Evolutionary conservation across 495 filamentous ascomycete species (phyloP).

Genomic region (Lepidopterella palustris): DNA sequence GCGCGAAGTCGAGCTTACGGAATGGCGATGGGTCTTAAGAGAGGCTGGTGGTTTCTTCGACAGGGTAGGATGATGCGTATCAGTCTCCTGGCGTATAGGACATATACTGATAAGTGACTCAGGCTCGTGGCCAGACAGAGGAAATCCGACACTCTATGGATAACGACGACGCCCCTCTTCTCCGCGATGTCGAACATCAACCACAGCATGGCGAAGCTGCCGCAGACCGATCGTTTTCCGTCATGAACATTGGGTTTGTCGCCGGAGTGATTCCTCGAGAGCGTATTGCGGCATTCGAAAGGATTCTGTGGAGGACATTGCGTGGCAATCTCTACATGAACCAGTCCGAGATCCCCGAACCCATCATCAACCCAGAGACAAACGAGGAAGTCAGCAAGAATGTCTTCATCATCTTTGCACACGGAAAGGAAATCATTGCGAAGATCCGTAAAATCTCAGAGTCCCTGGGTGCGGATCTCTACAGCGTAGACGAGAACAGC

Average conservation of each 20-base stretch:
- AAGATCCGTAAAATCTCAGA: constrained; percentile 99
- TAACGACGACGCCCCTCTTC: constrained; percentile 58
- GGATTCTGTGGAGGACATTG: constrained; percentile 92
- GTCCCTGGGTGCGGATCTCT: constrained; percentile 88
- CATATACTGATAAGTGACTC: constrained; percentile 25
- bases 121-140: constrained; percentile 89
- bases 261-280: constrained; percentile 92
- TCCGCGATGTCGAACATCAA: constrained; percentile 66
- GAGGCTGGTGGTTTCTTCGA: constrained; percentile 98
- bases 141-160: constrained; percentile 90
- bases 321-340: constrained; percentile 99
- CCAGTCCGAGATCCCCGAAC: constrained; percentile 92
- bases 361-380: constrained; percentile 84
- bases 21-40: constrained; percentile 94
- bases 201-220: constrained; percentile 51
- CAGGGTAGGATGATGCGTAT: constrained; percentile 42
- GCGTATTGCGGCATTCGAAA: constrained; percentile 88
- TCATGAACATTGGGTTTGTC: constrained; percentile 99
- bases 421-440: constrained; percentile 93
- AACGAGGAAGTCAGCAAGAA: constrained; percentile 94
- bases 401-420: constrained; percentile 98
- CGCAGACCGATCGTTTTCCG: constrained; percentile 76
- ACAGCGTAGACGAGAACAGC: constrained; percentile 94
- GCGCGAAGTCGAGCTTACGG: constrained; percentile 89
- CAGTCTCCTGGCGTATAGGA: not conserved